These are phyloP conservation scores for Aegilops sharonensis DNA, from an alignment of 176 grass and related monocot species.

Conservation along the genomic window DNA sequence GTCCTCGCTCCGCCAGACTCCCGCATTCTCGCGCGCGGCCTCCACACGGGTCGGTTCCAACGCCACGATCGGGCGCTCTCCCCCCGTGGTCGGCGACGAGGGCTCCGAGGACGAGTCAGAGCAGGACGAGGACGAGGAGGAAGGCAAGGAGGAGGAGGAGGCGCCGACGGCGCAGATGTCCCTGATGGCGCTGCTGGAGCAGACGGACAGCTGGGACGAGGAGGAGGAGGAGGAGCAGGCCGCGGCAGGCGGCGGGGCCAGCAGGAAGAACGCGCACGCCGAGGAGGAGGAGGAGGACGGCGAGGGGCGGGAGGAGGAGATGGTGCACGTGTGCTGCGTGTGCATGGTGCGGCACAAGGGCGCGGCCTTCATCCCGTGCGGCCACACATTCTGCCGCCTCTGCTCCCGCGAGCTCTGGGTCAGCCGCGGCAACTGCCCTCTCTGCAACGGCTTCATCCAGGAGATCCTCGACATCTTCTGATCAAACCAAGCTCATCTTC, in stretches of 20 bases:
- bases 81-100: neutral
- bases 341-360: slow-evolving; percentile 85
- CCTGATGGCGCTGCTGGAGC: slow-evolving; percentile 70
- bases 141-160: slow-evolving; percentile 27
- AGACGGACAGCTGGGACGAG: slow-evolving; percentile 58
- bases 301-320: slow-evolving; percentile 25
- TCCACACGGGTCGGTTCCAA: slow-evolving; percentile 15
- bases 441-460: slow-evolving; percentile 80
- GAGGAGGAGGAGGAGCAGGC: slow-evolving; percentile 6
- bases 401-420: slow-evolving; percentile 78
- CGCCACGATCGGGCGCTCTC: neutral
- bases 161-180: slow-evolving; percentile 51
- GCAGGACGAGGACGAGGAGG: neutral
- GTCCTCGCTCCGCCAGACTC: slow-evolving; percentile 22
- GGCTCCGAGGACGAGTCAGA: neutral
- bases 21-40: slow-evolving; percentile 30
- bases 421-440: slow-evolving; percentile 72
- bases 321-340: slow-evolving; percentile 73
- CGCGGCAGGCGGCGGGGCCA: neutral
- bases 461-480: slow-evolving; percentile 83
- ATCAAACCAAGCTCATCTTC: neutral
- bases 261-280: slow-evolving; percentile 5
- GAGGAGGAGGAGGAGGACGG: slow-evolving; percentile 36
- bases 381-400: slow-evolving; percentile 72
- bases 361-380: slow-evolving; percentile 61